A percentile compares a stretch with the other conserved stretches of the same genome.
phyloP scores from a whole-genome alignment of 1,284 basidiomycete species.

The Trametes polyzona region DNA sequence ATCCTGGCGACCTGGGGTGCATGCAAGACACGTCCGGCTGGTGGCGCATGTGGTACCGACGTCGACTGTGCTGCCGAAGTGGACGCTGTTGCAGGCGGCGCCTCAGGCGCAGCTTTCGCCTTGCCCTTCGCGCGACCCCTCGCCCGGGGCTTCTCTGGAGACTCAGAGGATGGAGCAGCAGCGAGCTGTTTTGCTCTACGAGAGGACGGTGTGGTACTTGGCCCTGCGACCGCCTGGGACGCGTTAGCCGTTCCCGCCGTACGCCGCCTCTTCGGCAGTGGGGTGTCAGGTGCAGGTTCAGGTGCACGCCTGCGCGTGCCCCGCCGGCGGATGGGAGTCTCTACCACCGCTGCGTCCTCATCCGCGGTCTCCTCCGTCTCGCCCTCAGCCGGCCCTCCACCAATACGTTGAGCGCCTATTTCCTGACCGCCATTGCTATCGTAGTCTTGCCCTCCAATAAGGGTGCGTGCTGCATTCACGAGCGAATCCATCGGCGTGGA shows the following conservation, averaged over 20 bases:
- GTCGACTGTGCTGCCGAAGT: not conserved
- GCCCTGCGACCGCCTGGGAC: not conserved
- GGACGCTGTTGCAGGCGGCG: not conserved
- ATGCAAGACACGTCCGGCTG: not conserved
- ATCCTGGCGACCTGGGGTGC: conserved; percentile 22
- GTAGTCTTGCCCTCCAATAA: conserved; percentile 52
- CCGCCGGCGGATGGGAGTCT: conserved; percentile 7
- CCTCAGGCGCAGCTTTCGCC: conserved; percentile 1
- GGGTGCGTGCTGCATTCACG: conserved; percentile 58
- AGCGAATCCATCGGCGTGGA: conserved; percentile 54
- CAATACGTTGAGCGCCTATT: no score
- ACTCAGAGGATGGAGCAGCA: not conserved
- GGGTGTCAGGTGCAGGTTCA: conserved; percentile 26
- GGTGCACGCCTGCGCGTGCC: conserved; percentile 22
- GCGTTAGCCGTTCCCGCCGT: not conserved
- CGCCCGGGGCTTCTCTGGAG: not conserved
- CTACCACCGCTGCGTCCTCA: not conserved
- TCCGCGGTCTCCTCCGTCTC: not conserved
- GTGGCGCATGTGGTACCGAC: not conserved
- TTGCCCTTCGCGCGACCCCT: conserved; percentile 11
- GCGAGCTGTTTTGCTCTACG: conserved; percentile 7
- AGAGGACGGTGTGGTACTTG: not conserved
- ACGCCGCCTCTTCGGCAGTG: conserved; percentile 32
- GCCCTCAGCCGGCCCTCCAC: no score
- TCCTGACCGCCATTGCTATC: conserved; percentile 33